A percentile compares a stretch with the other conserved stretches of the same genome.
These are phyloP conservation scores for Ophiostoma himal-ulmi DNA, from an alignment of 2,329 filamentous ascomycete genomes.

Conservation along the genomic window DNA sequence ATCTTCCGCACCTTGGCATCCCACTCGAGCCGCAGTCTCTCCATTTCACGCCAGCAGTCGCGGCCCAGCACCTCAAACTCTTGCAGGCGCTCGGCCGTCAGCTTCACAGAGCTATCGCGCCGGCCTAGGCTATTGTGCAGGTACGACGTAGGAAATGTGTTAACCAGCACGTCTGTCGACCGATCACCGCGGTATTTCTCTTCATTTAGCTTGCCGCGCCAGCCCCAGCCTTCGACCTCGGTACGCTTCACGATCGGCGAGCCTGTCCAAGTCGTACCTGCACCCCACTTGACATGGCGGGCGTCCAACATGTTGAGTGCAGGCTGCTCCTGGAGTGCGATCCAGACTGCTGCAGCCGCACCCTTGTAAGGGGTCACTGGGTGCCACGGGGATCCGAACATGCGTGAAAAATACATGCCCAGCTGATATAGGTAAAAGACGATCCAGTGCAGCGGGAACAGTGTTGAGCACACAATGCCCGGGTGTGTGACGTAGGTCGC, in stretches of 20 bases:
- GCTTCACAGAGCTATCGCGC: slow-evolving; percentile 50
- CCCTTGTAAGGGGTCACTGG: slow-evolving; percentile 68
- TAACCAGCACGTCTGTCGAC: slow-evolving; percentile 38
- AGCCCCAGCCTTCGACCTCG: slow-evolving; percentile 83
- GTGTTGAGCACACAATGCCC: slow-evolving; percentile 74
- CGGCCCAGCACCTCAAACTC: slow-evolving; percentile 59
- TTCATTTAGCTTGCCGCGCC: slow-evolving; percentile 52
- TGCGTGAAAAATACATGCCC: slow-evolving; percentile 65
- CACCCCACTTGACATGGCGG: slow-evolving; percentile 74
- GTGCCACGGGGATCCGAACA: slow-evolving; percentile 86
- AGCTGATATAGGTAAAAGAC: slow-evolving; percentile 64
- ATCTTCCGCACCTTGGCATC: slow-evolving; percentile 34
- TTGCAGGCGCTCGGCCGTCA: slow-evolving; percentile 54
- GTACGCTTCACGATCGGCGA: slow-evolving; percentile 61
- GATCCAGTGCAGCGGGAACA: slow-evolving; percentile 67
- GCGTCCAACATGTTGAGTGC: slow-evolving; percentile 52
- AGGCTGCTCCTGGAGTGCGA: slow-evolving; percentile 62
- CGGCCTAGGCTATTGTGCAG: slow-evolving; percentile 52
- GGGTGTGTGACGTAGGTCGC: slow-evolving; percentile 74
- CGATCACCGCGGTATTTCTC: slow-evolving; percentile 41
- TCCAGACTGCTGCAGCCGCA: slow-evolving; percentile 70
- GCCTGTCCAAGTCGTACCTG: slow-evolving; percentile 56
- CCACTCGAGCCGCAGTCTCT: slow-evolving; percentile 63
- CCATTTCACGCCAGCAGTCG: slow-evolving; percentile 64
- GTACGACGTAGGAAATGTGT: slow-evolving; percentile 8